phyloP scores from a whole-genome alignment of 2,329 filamentous ascomycete species.

The Paraphoma chrysanthemicola region DNA sequence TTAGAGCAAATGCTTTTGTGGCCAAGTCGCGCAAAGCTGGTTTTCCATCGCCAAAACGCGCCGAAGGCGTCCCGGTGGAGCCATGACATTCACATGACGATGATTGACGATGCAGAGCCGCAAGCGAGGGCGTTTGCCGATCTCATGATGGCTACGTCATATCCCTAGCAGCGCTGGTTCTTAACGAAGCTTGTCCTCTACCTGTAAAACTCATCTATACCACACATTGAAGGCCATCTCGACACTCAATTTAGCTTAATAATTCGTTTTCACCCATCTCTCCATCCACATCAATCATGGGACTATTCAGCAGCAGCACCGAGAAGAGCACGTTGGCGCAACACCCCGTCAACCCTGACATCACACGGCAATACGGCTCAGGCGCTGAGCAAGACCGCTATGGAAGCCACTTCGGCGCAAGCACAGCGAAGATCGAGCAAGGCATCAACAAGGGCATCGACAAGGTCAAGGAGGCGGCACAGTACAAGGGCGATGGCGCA shows the following conservation, averaged over 20 bases:
- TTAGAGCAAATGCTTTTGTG: not conserved
- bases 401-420: slow-evolving; percentile 33
- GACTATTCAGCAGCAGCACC: slow-evolving; percentile 30
- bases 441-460: slow-evolving; percentile 28
- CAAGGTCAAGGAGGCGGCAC: slow-evolving; percentile 23
- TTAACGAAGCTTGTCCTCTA: not conserved
- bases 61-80: not conserved
- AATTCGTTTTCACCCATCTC: not conserved
- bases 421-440: slow-evolving; percentile 25
- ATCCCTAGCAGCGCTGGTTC: not conserved
- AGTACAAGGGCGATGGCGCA: slow-evolving; percentile 21
- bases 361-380: slow-evolving; percentile 33
- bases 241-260: not conserved
- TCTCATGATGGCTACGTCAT: not conserved
- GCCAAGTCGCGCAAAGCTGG: not conserved
- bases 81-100: not conserved
- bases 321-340: slow-evolving; percentile 25
- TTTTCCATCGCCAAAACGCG: not conserved
- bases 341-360: slow-evolving; percentile 30
- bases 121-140: not conserved
- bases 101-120: not conserved
- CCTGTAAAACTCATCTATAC: not conserved
- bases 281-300: slow-evolving; percentile 21
- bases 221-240: not conserved
- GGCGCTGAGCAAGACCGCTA: slow-evolving; percentile 44